Evolutionary conservation across 192 early-diverging fungal genomes (phyloP), one percentile per base, ranked within the genome.

Genomic region (Entomortierella parvispora): DNA sequence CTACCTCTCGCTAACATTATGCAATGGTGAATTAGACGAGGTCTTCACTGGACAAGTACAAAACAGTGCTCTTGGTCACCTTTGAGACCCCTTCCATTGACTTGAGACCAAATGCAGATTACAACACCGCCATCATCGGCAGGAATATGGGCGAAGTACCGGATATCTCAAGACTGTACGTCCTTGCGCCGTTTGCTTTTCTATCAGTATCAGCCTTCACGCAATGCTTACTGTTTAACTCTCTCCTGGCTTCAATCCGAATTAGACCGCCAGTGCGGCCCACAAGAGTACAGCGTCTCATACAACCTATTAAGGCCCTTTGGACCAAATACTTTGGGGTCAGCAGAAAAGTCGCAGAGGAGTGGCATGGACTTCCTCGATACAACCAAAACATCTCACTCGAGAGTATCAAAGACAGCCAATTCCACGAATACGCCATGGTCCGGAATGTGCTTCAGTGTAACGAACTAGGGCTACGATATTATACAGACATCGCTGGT

Each of bases 401-500:
- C 28, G 69, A 77, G 18, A 64, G 67, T 23, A 48, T 69, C 22
- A 79, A 68, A 43, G 69, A 63, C 25, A 79, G 46, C 54, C 67
- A 44, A 29, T 75, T 54, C 28, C 69, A 81, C 17, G 90, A 94
- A 50, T 94, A 94, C 64, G 93, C 90, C 4, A 85, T 83, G 66
- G 85, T 91, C 4, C 79, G 81, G 14, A 87, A 80, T 17, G 58
- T 91, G 7, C 58, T 94, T 6, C 88, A 91, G 54, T 87, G 85
- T 48, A 81, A 74, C 15, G 47, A 74, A 43, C 62, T 92, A 32
- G 82, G 83, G 4, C 29, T 93, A 22, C 78, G 80, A 22, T 94
- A 93, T 58, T 90, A 87, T 62, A 75, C 79, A 15, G 93, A 94
- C 58, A 79, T 86, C 33, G 79, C 90, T 25, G 93, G 93, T 86